Evolutionary conservation across 306 rosid genomes (phyloP), one percentile per base, ranked within the genome.

Genomic region (Castanea sativa): DNA sequence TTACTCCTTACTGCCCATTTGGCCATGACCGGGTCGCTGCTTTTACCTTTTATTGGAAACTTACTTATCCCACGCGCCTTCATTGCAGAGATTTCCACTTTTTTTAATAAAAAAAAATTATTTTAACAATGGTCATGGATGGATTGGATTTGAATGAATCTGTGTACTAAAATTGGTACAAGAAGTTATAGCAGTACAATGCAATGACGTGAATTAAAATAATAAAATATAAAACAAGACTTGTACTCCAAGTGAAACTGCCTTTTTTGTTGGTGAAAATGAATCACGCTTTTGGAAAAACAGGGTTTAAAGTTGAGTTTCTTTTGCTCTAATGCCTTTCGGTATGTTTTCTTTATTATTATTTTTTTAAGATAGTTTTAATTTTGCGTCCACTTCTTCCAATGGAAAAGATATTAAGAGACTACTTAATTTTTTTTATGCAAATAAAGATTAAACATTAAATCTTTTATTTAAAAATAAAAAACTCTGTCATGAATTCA

Each of bases 1-100:
- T 83, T 83, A 80, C 90, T 58, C 75, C 83, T 74, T 84, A n/a
- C 21, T 83, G 55, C 77, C 77, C 81, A 61, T 58, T 82, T 83
- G 87, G 88, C 72, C 57, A 45, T 69, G 29, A 58, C 79, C 73
- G 80, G 43, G 38, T 63, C 65, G 51, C 5, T 64, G 15, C 69
- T 77, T 86, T 83, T 84, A 69, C 73, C 85, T 69, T 41, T 1
- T 1, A 29, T 27, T 7, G 79, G 84, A 64, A 84, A 70, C 18
- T 4, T 23, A 19, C 35, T 33, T n/a, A 3, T 52, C 58, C 83
- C 92, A 86, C 92, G 91, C 91, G 78, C 91, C 68, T 25, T 38
- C 45, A 2, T 38, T 7, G 45, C 11, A 1, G 45, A 38, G 3
- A 38, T 7, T 38, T 38, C 2, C 10, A 7, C 43, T 38, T 38